Base-by-base conservation (phyloP, 495 filamentous ascomycete species). In the Penicillium desertorum region DNA sequence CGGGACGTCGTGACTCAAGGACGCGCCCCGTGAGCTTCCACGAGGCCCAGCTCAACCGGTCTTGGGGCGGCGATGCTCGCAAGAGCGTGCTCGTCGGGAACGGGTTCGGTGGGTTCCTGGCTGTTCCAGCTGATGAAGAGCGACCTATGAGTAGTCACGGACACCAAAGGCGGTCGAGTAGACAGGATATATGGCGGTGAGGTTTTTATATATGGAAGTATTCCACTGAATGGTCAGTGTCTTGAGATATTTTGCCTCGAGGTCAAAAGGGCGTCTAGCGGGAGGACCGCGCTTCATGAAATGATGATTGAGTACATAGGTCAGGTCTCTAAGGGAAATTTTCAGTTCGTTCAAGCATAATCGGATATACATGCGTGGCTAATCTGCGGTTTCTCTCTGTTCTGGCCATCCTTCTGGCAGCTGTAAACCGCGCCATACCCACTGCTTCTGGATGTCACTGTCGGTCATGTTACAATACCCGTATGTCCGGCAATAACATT, bases 51-150 rank as follows among this genome's bases (percentile, higher is more conserved):
- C 62, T 86, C 17, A 79, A 79, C 41, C 77, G 81, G 30, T 77
- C 79, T 25, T 86, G 83, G 84, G 83, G 84, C 14, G 81, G 84
- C 12, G 79, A 83, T 47, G 76, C 81, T n/a, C 66, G 85, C 34
- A 79, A 81, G 62, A 82, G 76, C 57, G 77, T 86, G 17, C 70
- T 87, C n/a, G 84, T 88, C 0, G 88, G 89, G 2, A 90, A 91
- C 65, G 88, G 88, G 0, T 88, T 87, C 57, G 89, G 90, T 9
- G 88, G 89, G 8, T 96, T 91, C 71, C 72, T 96, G 42, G 86
- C 89, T 8, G 86, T 96, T 30, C 91, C 91, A 1, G 78, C 71
- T 29, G 79, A 84, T 4, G 81, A 81, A 22, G 68, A 64, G 19
- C 58, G 71, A 4, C 72, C 74, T 7, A 62, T 62, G 60, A 79